phyloP scores from a whole-genome alignment of 371 early-diverging fungal species.

The Choanephora cucurbitarum region DNA sequence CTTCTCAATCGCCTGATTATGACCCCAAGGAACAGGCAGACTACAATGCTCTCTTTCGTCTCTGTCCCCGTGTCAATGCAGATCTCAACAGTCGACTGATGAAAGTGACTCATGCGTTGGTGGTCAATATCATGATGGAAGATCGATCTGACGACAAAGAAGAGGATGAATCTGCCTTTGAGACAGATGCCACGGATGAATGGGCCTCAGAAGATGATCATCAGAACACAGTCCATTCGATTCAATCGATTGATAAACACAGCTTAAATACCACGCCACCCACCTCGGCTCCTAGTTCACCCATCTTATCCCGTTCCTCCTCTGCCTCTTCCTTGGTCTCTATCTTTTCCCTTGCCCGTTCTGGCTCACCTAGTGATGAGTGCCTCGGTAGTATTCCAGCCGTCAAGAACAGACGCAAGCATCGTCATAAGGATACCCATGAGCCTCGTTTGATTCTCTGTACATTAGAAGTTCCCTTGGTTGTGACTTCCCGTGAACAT shows the following conservation, averaged over 20 bases:
- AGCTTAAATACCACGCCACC: conserved; percentile 23
- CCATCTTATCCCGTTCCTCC: conserved; percentile 38
- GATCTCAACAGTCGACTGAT: conserved; percentile 31
- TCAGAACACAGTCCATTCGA: neutral
- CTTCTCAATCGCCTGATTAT: conserved; percentile 26
- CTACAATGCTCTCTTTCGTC: conserved; percentile 33
- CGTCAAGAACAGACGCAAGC: conserved; percentile 19
- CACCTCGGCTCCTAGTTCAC: conserved; percentile 30
- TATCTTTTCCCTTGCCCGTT: conserved; percentile 42
- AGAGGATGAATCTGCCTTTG: conserved; percentile 25
- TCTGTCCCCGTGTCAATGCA: conserved; percentile 35
- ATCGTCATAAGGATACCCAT: conserved; percentile 12
- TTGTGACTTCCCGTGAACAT: conserved; percentile 48
- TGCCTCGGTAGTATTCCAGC: conserved; percentile 15
- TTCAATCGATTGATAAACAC: conserved; percentile 1
- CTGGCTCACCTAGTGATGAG: conserved; percentile 3
- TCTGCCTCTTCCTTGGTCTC: conserved; percentile 49
- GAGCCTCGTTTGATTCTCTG: conserved; percentile 29
- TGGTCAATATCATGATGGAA: conserved; percentile 34
- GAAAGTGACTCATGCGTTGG: conserved; percentile 31
- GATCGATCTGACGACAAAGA: conserved; percentile 23
- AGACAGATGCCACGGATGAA: conserved; percentile 28
- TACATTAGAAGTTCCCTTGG: conserved; percentile 43
- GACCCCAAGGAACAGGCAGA: conserved; percentile 27
- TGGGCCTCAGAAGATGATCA: conserved; percentile 31